phyloP scores from a whole-genome alignment of 345 rosid genomes.

The Syzygium aqueum region DNA sequence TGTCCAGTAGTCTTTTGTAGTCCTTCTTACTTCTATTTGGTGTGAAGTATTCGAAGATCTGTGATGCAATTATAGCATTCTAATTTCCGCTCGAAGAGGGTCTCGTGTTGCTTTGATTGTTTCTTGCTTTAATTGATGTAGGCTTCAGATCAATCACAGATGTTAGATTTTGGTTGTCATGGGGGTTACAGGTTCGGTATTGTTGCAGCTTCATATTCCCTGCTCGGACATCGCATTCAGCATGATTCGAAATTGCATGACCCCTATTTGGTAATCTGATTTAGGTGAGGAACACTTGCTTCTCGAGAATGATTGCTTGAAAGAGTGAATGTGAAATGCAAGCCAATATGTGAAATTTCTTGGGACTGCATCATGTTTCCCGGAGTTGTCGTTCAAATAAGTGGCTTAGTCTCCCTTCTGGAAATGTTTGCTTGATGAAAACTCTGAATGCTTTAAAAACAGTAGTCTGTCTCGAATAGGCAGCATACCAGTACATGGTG shows the following conservation, averaged over 20 bases:
- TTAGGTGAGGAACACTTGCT: neutral
- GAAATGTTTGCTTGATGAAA: neutral
- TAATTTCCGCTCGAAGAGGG: neutral
- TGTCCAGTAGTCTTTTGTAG: neutral
- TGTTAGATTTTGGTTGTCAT: neutral
- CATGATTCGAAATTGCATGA: no score
- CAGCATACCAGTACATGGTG: neutral
- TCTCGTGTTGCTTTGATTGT: neutral
- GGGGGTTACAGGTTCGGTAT: neutral
- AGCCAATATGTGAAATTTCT: neutral
- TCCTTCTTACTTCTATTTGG: neutral
- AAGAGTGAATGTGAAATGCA: neutral
- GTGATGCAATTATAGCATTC: neutral
- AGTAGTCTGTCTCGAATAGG: neutral
- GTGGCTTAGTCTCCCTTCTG: neutral
- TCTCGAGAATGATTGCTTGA: neutral
- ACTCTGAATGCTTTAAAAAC: neutral
- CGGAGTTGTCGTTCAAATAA: neutral
- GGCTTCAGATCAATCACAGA: neutral
- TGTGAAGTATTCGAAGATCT: neutral
- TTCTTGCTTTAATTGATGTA: neutral
- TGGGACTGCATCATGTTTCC: neutral
- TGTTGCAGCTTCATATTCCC: neutral
- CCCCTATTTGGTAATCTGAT: no score
- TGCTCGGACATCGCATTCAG: no score